A percentile compares a stretch with the other conserved stretches of the same genome.
Evolutionary conservation across 306 rosid species (phyloP).

Genomic region (Vachellia pachyceras): DNA sequence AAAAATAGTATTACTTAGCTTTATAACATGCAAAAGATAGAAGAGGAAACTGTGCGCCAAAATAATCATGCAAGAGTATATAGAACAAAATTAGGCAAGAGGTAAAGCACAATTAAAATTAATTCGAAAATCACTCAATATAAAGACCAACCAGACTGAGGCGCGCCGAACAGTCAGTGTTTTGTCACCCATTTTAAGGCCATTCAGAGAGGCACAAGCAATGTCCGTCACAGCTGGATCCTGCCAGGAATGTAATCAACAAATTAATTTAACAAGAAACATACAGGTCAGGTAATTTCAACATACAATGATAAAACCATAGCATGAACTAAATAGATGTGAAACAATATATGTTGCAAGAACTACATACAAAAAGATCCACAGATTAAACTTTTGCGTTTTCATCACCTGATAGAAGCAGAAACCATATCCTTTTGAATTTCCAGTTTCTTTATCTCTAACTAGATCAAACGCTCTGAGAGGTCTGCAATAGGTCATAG

Average conservation of each 20-base stretch:
- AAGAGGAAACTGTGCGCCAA: constrained; percentile 14
- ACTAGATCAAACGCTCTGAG: constrained; percentile 78
- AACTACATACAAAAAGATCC: constrained; percentile 25
- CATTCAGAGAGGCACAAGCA: constrained; percentile 82
- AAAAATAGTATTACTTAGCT: constrained; percentile 10
- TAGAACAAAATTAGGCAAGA: constrained; percentile 11
- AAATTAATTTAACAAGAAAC: constrained; percentile 28
- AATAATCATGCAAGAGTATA: background rate
- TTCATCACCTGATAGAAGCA: constrained; percentile 74
- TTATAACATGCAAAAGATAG: constrained; percentile 17
- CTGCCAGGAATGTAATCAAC: constrained; percentile 50
- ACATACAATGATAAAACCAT: constrained; percentile 12
- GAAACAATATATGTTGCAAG: constrained; percentile 28
- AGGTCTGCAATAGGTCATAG: constrained; percentile 57
- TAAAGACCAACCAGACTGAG: constrained; percentile 61
- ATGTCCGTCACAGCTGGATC: constrained; percentile 81
- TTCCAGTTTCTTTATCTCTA: constrained; percentile 84
- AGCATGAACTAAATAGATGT: background rate
- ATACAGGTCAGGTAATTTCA: constrained; percentile 5
- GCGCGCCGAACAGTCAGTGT: constrained; percentile 86
- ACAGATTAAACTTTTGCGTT: constrained; percentile 25
- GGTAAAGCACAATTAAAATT: constrained; percentile 15
- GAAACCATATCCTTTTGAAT: constrained; percentile 87
- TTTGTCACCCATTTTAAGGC: constrained; percentile 90
- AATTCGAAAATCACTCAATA: constrained; percentile 18